A percentile compares a stretch with the other conserved stretches of the same genome.
These are phyloP conservation scores for Atractiella rhizophila DNA, from an alignment of 768 basidiomycete genomes.

Conservation along the genomic window DNA sequence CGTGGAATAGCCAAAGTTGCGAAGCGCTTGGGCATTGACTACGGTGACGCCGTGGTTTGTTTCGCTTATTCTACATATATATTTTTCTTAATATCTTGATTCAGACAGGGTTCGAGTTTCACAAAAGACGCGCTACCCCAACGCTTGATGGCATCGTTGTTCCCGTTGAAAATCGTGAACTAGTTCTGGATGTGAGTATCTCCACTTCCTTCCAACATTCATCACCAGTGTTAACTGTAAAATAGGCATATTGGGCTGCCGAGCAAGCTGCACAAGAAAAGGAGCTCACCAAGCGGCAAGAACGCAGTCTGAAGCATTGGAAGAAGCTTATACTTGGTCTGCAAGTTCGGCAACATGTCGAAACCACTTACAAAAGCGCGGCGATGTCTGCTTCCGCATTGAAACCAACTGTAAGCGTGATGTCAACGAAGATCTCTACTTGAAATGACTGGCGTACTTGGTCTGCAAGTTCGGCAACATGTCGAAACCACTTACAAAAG, in stretches of 20 bases:
- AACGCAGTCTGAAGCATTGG: constrained; percentile 68
- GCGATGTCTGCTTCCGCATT: constrained; percentile 50
- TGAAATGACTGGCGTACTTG: no score
- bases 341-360: constrained; percentile 53
- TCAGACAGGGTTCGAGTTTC: constrained; percentile 90
- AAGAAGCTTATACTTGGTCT: constrained; percentile 62
- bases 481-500: no score
- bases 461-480: constrained; percentile 59
- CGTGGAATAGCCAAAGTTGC: constrained; percentile 77
- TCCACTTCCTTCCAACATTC: not conserved
- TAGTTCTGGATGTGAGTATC: constrained; percentile 44
- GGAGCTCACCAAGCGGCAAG: constrained; percentile 45
- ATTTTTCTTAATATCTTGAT: not conserved
- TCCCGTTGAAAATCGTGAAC: constrained; percentile 48
- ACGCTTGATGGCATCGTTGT: constrained; percentile 64
- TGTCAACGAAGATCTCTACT: no score
- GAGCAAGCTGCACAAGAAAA: constrained; percentile 54
- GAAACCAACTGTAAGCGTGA: constrained; percentile 37
- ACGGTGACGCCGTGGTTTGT: constrained; percentile 84
- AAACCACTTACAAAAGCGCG: no score
- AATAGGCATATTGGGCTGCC: constrained; percentile 60
- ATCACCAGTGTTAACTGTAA: not conserved
- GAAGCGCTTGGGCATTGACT: constrained; percentile 59
- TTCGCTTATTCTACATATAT: not conserved
- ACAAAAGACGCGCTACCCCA: constrained; percentile 65